Percentiles rank a stretch among this genome's conserved stretches.
phyloP scores from a whole-genome alignment of 2,329 filamentous ascomycete genomes.

The Zymoseptoria passerinii region DNA sequence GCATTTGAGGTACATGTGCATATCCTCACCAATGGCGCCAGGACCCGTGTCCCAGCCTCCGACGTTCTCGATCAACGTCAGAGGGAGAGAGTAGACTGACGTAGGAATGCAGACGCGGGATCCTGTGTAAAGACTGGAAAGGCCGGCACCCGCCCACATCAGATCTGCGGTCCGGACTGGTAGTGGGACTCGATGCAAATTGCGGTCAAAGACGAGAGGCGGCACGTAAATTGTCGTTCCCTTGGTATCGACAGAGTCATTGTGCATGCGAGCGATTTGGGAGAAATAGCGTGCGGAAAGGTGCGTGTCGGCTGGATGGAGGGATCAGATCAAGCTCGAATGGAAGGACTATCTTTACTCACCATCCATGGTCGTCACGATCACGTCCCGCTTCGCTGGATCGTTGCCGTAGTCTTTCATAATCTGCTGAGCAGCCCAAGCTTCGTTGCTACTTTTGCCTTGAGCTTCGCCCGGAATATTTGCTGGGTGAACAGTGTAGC shows the following conservation, averaged over 20 bases:
- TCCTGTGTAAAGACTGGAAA: constrained; percentile 58
- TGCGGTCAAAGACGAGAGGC: constrained; percentile 67
- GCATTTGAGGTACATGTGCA: constrained; percentile 73
- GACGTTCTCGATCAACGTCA: constrained; percentile 58
- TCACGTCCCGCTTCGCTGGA: constrained; percentile 49
- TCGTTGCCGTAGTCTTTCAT: constrained; percentile 51
- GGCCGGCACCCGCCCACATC: constrained; percentile 61
- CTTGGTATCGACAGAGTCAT: constrained; percentile 51
- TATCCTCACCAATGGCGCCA: constrained; percentile 65
- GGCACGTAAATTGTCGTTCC: constrained; percentile 58
- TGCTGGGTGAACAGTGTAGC: constrained; percentile 58
- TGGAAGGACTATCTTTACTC: constrained; percentile 29
- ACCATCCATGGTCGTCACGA: constrained; percentile 68
- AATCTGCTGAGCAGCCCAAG: constrained; percentile 60
- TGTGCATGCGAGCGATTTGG: constrained; percentile 56
- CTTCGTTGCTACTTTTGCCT: constrained; percentile 67
- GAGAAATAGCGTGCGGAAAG: constrained; percentile 60
- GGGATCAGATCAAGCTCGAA: constrained; percentile 7
- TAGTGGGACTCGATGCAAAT: constrained; percentile 58
- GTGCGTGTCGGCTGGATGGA: constrained; percentile 56
- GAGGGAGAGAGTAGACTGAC: constrained; percentile 63
- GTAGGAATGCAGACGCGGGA: constrained; percentile 61
- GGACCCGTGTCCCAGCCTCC: constrained; percentile 64
- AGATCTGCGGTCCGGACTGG: constrained; percentile 64
- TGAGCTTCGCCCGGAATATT: constrained; percentile 60